Base-by-base conservation (phyloP, 2,329 filamentous ascomycete genomes). In the Tolypocladium cylindrosporum region DNA sequence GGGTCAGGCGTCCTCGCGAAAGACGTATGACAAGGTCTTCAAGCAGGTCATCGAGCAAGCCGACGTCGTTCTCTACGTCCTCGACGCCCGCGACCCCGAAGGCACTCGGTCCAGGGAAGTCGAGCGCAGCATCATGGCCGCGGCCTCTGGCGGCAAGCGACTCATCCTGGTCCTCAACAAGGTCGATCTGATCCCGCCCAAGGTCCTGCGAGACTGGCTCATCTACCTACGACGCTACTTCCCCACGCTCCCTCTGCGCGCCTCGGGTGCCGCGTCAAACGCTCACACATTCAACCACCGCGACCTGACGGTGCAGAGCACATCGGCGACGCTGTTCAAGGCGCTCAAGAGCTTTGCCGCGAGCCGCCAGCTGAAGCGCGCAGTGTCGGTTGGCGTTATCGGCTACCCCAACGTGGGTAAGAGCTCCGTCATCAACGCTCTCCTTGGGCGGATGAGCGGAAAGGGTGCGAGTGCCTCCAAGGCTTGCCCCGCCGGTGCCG, bases 351-450 rank as follows among this genome's bases (percentile, higher is more conserved):
- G 90, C 50, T 97, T 89, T 69, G 90, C 92, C 11, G 87, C 90
- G 59, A 83, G 83, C 60, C 89, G 89, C 66, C 87, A 95, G 70
- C 78, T 97, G 64, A 96, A 96, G 80, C 88, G 92, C 58, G 88
- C 91, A 56, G 85, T 96, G 66, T 92, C 90, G 24, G 92, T 97
- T 60, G 92, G 92, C 63, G 90, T 97, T 61, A 95, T 97, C 65
- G 92, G 92, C 36, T 97, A 96, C 72, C 92, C 92, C 66, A 97
- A 97, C 71, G 92, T 96, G 60, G 92, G 92, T 70, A 97, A 97
- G 78, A 96, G 91, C 36, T 96, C 91, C 55, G 91, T 97, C 67
- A 96, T 97, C 80, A 97, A 97, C 72, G 90, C 91, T 19, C 85
- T 97, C 58, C 88, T 91, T 24, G 86, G 89, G 42, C 84, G 90